Conservation (phyloP, 176 grass and related monocot genomes). For the Neostapfia colusana region DNA sequence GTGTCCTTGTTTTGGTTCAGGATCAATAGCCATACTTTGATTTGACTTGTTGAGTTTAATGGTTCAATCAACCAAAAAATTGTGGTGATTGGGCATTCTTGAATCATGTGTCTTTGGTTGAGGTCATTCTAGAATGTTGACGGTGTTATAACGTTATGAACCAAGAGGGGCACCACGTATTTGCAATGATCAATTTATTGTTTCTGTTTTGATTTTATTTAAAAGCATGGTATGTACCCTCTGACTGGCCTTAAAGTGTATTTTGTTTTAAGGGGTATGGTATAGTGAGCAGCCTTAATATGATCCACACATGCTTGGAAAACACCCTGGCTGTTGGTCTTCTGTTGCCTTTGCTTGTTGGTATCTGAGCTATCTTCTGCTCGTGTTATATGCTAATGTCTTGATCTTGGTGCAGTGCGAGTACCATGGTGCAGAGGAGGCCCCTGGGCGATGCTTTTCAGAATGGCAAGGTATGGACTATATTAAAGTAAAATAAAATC, state of each 20-base stretch:
- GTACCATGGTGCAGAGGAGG: constrained; percentile 38
- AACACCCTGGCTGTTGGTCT: constrained; percentile 23
- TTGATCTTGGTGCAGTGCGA: constrained; percentile 45
- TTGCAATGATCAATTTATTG: constrained; percentile 27
- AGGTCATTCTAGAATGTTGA: constrained; percentile 28
- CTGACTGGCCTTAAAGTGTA: constrained; percentile 20
- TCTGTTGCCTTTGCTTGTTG: constrained; percentile 11
- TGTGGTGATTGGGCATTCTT: constrained; percentile 9
- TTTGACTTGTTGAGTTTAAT: constrained; percentile 24
- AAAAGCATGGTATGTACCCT: constrained; percentile 46
- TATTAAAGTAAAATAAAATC: constrained; percentile 5
- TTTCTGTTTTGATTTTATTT: constrained; percentile 47
- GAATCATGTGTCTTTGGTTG: constrained; percentile 16
- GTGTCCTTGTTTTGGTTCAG: constrained; percentile 32
- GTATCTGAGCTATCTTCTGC: constrained; percentile 31
- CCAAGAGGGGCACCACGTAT: constrained; percentile 30
- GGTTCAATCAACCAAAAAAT: constrained; percentile 36
- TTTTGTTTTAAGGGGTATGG: constrained; percentile 16
- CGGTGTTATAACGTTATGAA: constrained; percentile 7
- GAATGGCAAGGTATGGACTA: constrained; percentile 43
- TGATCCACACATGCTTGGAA: neutral
- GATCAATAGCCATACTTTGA: neutral
- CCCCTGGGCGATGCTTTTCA: constrained; percentile 43
- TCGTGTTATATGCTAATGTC: constrained; percentile 36
- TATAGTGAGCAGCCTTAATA: constrained; percentile 21